phyloP scores from a whole-genome alignment of 2,329 filamentous ascomycete species.

The Trichocomaceae sp. region DNA sequence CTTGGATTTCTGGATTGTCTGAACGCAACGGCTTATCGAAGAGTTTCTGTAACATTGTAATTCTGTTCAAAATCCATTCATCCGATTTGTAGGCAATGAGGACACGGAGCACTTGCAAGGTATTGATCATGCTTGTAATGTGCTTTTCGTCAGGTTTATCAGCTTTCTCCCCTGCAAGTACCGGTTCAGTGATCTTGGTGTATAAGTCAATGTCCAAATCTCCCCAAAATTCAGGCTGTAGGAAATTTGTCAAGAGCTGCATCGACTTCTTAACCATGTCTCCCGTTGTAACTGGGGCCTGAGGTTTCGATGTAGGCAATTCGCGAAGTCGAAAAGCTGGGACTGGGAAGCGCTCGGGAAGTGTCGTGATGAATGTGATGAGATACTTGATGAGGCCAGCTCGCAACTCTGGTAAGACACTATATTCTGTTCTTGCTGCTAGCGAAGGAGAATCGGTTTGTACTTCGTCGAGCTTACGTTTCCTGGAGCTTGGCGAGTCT shows the following conservation, averaged over 20 bases:
- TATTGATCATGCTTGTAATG: slow-evolving; percentile 83
- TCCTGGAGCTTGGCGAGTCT: slow-evolving; percentile 66
- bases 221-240: slow-evolving; percentile 84
- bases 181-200: slow-evolving; percentile 78
- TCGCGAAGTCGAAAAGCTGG: slow-evolving; percentile 64
- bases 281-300: slow-evolving; percentile 51
- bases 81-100: slow-evolving; percentile 81
- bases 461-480: slow-evolving; percentile 68
- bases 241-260: slow-evolving; percentile 70
- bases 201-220: slow-evolving; percentile 89
- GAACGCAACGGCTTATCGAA: slow-evolving; percentile 83
- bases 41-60: slow-evolving; percentile 74
- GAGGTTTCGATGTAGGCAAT: slow-evolving; percentile 40
- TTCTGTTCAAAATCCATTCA: slow-evolving; percentile 79
- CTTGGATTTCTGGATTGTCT: slow-evolving; percentile 87
- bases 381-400: slow-evolving; percentile 88
- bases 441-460: slow-evolving; percentile 51
- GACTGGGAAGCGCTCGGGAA: slow-evolving; percentile 77
- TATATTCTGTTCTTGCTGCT: slow-evolving; percentile 53
- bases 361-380: slow-evolving; percentile 85
- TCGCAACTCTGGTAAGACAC: slow-evolving; percentile 60
- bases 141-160: slow-evolving; percentile 79
- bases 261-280: slow-evolving; percentile 85
- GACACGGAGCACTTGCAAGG: slow-evolving; percentile 83
- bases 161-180: slow-evolving; percentile 76